phyloP scores from a whole-genome alignment of 257 asterid species.

The Nicotiana noctiflora region DNA sequence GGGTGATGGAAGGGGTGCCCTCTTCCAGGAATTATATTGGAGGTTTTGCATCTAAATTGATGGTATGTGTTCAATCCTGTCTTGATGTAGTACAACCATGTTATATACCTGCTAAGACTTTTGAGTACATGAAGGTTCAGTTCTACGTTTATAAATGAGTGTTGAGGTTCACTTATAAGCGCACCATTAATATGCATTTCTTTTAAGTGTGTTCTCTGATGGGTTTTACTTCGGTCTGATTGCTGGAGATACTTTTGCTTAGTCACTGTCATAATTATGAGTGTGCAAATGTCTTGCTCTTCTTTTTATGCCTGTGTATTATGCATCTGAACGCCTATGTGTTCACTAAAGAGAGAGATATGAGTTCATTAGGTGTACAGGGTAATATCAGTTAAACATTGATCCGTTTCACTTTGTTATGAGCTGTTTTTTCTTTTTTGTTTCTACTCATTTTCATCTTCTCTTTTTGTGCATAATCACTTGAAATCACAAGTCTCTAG shows the following conservation, averaged over 20 bases:
- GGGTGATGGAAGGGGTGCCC: slow-evolving; percentile 92
- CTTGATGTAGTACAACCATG: background rate
- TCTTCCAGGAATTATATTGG: slow-evolving; percentile 82
- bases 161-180: background rate
- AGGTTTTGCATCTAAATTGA: slow-evolving; percentile 83
- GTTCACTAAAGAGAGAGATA: slow-evolving; percentile 4
- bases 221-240: background rate
- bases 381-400: background rate
- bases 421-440: background rate
- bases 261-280: background rate
- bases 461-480: background rate
- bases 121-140: background rate
- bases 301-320: background rate
- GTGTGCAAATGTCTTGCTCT: background rate
- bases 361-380: background rate
- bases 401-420: background rate
- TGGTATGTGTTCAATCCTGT: slow-evolving; percentile 42
- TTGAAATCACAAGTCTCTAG: background rate
- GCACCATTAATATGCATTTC: background rate
- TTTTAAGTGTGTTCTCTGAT: background rate
- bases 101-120: background rate
- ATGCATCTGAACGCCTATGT: background rate
- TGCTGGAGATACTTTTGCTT: background rate
- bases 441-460: background rate
- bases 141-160: background rate